phyloP scores from a whole-genome alignment of 331 rosid genomes.

The Quercus phellos region DNA sequence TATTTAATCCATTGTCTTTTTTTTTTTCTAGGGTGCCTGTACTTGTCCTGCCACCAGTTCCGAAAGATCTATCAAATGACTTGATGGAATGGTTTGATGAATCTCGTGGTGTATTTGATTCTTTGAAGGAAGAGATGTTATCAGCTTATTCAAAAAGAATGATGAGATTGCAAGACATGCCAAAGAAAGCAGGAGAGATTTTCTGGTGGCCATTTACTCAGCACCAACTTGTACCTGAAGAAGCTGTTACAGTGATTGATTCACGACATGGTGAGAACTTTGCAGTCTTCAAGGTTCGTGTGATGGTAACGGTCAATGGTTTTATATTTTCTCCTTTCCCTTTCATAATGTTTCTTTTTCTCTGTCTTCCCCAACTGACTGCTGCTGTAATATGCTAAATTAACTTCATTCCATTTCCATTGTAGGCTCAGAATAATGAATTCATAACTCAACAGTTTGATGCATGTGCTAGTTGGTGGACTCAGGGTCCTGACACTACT shows the following conservation, averaged over 20 bases:
- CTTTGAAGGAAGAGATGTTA: conserved; percentile 64
- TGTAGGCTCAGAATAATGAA: conserved; percentile 42
- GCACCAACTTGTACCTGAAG: conserved; percentile 73
- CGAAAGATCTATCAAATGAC: conserved; percentile 64
- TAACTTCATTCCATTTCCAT: not conserved
- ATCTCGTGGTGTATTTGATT: conserved; percentile 46
- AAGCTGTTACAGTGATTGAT: conserved; percentile 80
- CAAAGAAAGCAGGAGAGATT: conserved; percentile 64
- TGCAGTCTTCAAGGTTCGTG: conserved; percentile 84
- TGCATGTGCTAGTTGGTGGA: conserved; percentile 99
- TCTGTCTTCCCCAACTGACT: not conserved
- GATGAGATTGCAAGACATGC: conserved; percentile 71
- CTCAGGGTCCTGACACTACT: conserved; percentile 91
- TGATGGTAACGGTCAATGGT: conserved; percentile 1
- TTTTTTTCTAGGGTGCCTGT: conserved; percentile 67
- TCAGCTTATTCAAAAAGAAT: conserved; percentile 55
- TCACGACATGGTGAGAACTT: conserved; percentile 94
- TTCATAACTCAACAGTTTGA: conserved; percentile 77
- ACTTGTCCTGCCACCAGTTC: conserved; percentile 78
- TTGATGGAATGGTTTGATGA: conserved; percentile 77
- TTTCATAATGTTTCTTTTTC: not conserved
- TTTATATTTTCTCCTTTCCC: not conserved
- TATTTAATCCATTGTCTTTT: conserved; percentile 9
- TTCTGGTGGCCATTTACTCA: conserved; percentile 99
- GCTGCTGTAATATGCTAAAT: not conserved